Base-by-base conservation (phyloP, 257 asterid genomes). In the Ehretia macrophylla region DNA sequence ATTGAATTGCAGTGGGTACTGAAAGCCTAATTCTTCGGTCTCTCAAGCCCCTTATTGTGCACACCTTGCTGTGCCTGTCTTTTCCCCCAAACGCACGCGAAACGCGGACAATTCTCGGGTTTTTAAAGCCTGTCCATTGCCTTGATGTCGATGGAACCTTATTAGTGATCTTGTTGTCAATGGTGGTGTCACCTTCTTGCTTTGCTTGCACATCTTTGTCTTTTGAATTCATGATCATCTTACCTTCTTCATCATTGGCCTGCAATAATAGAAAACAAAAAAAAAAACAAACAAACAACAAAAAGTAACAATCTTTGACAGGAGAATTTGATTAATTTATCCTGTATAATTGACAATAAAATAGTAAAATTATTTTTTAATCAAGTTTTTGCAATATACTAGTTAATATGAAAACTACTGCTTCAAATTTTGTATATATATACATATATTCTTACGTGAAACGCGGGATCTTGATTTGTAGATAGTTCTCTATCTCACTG, bases 21-120 rank as follows among this genome's bases (percentile, higher is more conserved):
- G 94, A 87, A 0, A 87, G 85, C 58, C 96, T 71, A 32, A 87
- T 87, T 10, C 94, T 59, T 1, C 96, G 65, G 62, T 87, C 94
- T 54, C 88, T 72, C 8, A 84, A 62, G 5, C 96, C 96, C 19
- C 75, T 78, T 13, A 87, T 63, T 0, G 96, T 87, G 69, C 85
- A 80, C 12, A 87, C 94, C 10, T 87, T 87, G 69, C 96, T 87
- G 17, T 87, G 96, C 65, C 96, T 63, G 63, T 87, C 94, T 60
- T 87, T 87, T 32, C 95, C 90, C 5, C 94, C 96, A 27, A 77
- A 84, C 5, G 68, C 27, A 13, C 85, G 82, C 1, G 96, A 82
- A 9, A 80, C 94, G 0, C 88, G 79, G 0, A 87, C 94, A 0
- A 87, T 87, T 72, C 96, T 75, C 10, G 95, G 95, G 20, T 87